Percentiles rank a stretch among this genome's conserved stretches.
These are phyloP conservation scores for Calonectria crousiana DNA, from an alignment of 2,329 filamentous ascomycete species.

Conservation along the genomic window DNA sequence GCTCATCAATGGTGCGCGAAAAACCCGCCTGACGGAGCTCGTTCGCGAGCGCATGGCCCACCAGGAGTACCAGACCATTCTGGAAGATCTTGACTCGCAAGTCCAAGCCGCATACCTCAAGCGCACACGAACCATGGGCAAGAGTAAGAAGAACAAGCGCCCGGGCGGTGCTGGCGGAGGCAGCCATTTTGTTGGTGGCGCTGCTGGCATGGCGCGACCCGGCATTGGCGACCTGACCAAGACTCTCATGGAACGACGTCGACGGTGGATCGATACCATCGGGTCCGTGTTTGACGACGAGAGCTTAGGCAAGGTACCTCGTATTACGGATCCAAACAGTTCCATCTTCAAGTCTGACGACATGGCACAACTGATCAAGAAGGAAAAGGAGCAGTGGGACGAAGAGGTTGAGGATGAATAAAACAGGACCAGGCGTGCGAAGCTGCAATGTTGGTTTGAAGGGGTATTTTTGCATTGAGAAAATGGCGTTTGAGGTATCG, in stretches of 20 bases:
- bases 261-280: conserved; percentile 91
- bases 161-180: conserved; percentile 81
- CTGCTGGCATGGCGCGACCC: conserved; percentile 74
- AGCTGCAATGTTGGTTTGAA: background rate
- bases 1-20: conserved; percentile 90
- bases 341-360: conserved; percentile 79
- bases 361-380: conserved; percentile 81
- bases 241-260: conserved; percentile 90
- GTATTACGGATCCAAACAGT: conserved; percentile 71
- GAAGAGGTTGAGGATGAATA: conserved; percentile 80
- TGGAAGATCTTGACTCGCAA: conserved; percentile 95
- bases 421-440: conserved; percentile 8
- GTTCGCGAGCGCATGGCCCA: conserved; percentile 94
- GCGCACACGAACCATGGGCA: conserved; percentile 92
- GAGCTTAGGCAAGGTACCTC: conserved; percentile 78
- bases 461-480: conserved; percentile 5
- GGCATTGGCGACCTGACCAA: conserved; percentile 92
- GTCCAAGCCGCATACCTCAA: conserved; percentile 97
- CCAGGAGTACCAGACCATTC: conserved; percentile 96
- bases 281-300: conserved; percentile 91
- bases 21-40: conserved; percentile 86
- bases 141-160: conserved; percentile 90
- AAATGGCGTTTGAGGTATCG: conserved; percentile 33
- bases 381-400: conserved; percentile 85
- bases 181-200: conserved; percentile 71